A percentile compares a stretch with the other conserved stretches of the same genome.
phyloP scores from a whole-genome alignment of 345 rosid species.

The Salix caprea region DNA sequence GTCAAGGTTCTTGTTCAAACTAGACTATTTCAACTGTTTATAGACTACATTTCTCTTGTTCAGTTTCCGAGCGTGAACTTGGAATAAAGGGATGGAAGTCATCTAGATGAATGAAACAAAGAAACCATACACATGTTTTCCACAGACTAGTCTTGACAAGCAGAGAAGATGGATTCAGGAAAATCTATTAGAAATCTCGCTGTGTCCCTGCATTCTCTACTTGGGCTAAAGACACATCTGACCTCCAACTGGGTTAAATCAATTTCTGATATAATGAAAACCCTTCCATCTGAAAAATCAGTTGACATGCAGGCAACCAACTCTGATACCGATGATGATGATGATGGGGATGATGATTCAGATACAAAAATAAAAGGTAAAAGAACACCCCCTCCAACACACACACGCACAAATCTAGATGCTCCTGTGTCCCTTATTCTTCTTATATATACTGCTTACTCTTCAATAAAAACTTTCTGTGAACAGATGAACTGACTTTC shows the following conservation, averaged over 20 bases:
- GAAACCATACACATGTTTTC: too few species aligned
- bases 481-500: conserved; percentile 49
- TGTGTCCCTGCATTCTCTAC: conserved; percentile 59
- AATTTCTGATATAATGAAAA: conserved; percentile 48
- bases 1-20: not conserved
- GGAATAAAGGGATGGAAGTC: not conserved
- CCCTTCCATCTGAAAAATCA: conserved; percentile 18
- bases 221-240: conserved; percentile 54
- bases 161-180: conserved; percentile 21
- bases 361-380: conserved; percentile 42
- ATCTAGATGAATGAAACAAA: not conserved
- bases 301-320: not conserved
- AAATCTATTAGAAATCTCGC: conserved; percentile 39
- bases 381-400: too few species aligned
- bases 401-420: too few species aligned
- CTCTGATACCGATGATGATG: conserved; percentile 19
- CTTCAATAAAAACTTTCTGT: conserved; percentile 5
- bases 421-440: not conserved
- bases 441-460: not conserved
- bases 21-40: not conserved
- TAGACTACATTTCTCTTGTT: not conserved
- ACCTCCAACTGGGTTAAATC: conserved; percentile 61
- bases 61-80: not conserved
- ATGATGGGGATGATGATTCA: conserved; percentile 19
- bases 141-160: not conserved